Evolutionary conservation across 257 asterid genomes (phyloP), one percentile per base, ranked within the genome.

Genomic region (Scutellaria barbata): DNA sequence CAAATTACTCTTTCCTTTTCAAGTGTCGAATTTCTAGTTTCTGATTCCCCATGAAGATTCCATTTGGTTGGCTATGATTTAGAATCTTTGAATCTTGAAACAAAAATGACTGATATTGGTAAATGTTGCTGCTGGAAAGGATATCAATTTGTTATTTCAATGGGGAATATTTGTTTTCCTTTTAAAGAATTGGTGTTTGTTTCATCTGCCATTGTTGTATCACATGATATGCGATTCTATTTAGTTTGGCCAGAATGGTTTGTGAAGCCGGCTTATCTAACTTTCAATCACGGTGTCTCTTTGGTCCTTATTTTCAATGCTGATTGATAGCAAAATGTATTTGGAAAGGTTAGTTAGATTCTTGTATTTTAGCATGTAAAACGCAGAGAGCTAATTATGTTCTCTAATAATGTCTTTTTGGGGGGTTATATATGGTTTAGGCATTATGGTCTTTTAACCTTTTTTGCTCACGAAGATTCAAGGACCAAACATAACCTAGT

Each of bases 1-100:
- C 56, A 25, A 22, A 61, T 12, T 12, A 5, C 11, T 6, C 33
- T 59, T 13, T 7, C 22, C 35, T 13, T 7, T 22, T 16, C n/a
- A 51, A 57, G 17, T 52, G 71, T 63, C 51, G 50, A 63, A 73
- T 16, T 71, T 43, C 10, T 63, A 30, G 13, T 13, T 33, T 64
- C 8, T 10, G 35, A 10, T 72, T 62, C 55, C 35, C 18, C 22
- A 46, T 14, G n/a, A 48, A 50, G 17, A 20, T 46, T 45, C 56
- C 13, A 51, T 37, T 50, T 3, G 10, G 39, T 6, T 50, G 7
- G 14, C 45, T 60, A 47, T 48, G 41, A 12, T 62, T 48, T 14
- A 37, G 53, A 6, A 37, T 35, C 17, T 10, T 6, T 1, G 53
- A 41, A 71, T 58, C 20, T 51, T 17, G 57, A 14, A 51, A 51